Base-by-base conservation (phyloP, 768 basidiomycete species). In the Boletus vinaceobasis region DNA sequence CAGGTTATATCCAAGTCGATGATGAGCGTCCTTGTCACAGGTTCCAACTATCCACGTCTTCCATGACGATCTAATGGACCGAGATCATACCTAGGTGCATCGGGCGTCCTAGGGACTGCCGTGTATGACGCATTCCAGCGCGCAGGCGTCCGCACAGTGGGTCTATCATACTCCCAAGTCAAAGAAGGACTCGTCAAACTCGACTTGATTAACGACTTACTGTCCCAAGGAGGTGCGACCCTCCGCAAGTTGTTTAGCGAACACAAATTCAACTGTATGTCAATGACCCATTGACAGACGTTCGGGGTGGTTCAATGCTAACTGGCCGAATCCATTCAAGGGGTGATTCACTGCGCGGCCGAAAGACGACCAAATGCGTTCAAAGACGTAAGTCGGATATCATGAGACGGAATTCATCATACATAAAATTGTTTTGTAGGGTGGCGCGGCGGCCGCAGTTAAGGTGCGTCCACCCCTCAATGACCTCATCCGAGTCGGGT, bases 301-400 rank as follows among this genome's bases (percentile, higher is more conserved):
- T n/a, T n/a, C n/a, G 31, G 19, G 33, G 21, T 46, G 36, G 36
- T 45, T 48, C 23, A 27, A n/a, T 40, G 32, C 52, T 54, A 47
- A 63, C 59, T 31, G 10, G 39, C 27, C 21, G 17, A 44, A 35
- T 52, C 23, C 11, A 39, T 53, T 40, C 62, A 65, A 88, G 87
- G 88, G 85, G 84, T 98, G 37, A 85, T 98, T 15, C 96, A 98
- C 66, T 97, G 94, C 64, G 96, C 96, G 14, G 96, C 96, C 2
- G 95, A 98, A 73, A 75, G 96, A 57, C 77, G 94, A 42, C 93
- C 95, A 5, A 94, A 98, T 66, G 89, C 92, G 13, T 94, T 93
- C 52, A 92, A 96, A 70, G 88, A 88, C 75, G 93, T 90, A 58
- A 47, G 79, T 49, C 8, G 8, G 8, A 2, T 36, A 21, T 45